These are phyloP conservation scores for Nicotiana tomentosiformis DNA, from an alignment of 257 asterid genomes.

Conservation along the genomic window DNA sequence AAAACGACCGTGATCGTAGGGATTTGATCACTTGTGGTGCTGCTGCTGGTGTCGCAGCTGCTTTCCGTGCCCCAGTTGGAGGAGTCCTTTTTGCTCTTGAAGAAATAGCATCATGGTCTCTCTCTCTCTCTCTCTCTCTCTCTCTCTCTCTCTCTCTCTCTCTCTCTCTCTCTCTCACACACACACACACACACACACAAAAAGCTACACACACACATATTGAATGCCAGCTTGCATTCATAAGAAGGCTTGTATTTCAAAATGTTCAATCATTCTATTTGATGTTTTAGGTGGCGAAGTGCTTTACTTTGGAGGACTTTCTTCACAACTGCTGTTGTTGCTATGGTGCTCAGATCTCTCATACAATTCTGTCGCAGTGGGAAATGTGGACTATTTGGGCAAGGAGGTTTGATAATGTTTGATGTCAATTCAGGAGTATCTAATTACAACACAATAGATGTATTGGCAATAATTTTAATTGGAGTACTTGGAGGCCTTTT, in stretches of 20 bases:
- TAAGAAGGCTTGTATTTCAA: not conserved
- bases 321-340: slow-evolving; percentile 97
- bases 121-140: not conserved
- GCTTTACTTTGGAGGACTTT: slow-evolving; percentile 98
- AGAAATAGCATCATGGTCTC: slow-evolving; percentile 97
- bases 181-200: too few species aligned
- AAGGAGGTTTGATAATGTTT: slow-evolving; percentile 95
- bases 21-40: slow-evolving; percentile 99
- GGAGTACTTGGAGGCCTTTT: slow-evolving; percentile 88
- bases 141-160: not conserved
- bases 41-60: slow-evolving; percentile 99
- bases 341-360: slow-evolving; percentile 70
- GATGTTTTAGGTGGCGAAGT: slow-evolving; percentile 90
- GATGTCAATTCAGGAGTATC: slow-evolving; percentile 64
- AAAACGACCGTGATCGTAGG: slow-evolving; percentile 91
- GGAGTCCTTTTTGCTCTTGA: slow-evolving; percentile 99
- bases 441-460: slow-evolving; percentile 54
- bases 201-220: not conserved
- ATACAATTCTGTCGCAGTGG: slow-evolving; percentile 69
- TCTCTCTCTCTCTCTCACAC: slow-evolving; percentile 22
- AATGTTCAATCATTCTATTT: slow-evolving; percentile 10
- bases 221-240: not conserved
- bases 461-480: slow-evolving; percentile 67
- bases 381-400: slow-evolving; percentile 84
- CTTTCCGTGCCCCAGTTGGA: slow-evolving; percentile 99